Base-by-base conservation (phyloP, 164 flowering plant species). In the Malania oleifera region DNA sequence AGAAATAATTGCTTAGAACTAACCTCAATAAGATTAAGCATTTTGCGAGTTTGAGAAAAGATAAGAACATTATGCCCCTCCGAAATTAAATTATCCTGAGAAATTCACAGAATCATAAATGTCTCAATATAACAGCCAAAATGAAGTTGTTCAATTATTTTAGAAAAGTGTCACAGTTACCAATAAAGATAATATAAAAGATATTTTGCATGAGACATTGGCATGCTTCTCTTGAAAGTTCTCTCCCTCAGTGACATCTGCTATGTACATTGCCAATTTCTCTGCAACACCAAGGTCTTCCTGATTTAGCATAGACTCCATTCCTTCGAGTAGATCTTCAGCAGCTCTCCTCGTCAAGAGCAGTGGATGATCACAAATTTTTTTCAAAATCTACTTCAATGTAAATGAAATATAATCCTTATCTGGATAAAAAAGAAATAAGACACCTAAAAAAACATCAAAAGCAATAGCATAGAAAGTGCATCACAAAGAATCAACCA, bases 321-420 rank as follows among this genome's bases (percentile, higher is more conserved):
- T 82, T 62, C 87, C 99, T 64, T 95, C 99, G 0, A 95, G 60
- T 23, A 95, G 79, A 70, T 86, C 97, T 58, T 89, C 96, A 23
- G 97, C 96, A 54, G 96, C 99, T 71, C 96, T 80, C 73, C 85
- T 84, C 24, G 99, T 91, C 73, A 95, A 75, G 18, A 95, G 79
- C 52, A 82, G 77, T 11, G 99, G 97, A 81, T 95, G 99, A 71
- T 95, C 99, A 78, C 99, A 91, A 66, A 95, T 95, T 66, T 95
- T 95, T 71, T 95, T 95, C 78, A 95, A 56, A 37, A 95, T 80
- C 99, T 95, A 80, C n/a, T 19, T 43, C 53, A 71, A 45, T 43
- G 22, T 9, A 69, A 26, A 40, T 11, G 8, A 25, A 5, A 56
- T 3, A n/a, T 51, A 9, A 23, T 46, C 12, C 29, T 35, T 17